Evolutionary conservation across 108 stramenopile species (phyloP).

Genomic region (Phaeodactylum tricornutum): DNA sequence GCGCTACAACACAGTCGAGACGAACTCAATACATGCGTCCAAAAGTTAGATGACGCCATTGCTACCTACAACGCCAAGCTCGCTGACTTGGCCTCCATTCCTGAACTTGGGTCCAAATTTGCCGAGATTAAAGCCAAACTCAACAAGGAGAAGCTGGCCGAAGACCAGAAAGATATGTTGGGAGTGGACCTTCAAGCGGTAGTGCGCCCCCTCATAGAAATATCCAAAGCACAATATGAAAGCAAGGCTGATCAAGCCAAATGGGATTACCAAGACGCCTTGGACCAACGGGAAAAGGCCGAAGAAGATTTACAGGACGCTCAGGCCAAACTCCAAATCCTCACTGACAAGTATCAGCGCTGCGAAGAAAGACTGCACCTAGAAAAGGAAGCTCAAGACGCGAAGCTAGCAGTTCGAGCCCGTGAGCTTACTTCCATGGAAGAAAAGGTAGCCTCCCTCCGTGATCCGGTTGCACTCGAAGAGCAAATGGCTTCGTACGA

Average conservation of each 20-base stretch:
- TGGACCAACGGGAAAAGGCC: conserved; percentile 36
- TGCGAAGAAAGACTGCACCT: conserved; percentile 33
- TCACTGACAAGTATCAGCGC: conserved; percentile 34
- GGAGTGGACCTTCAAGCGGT: conserved; percentile 32
- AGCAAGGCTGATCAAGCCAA: conserved; percentile 15
- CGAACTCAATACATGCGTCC: conserved; percentile 23
- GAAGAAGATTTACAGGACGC: conserved; percentile 38
- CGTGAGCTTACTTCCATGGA: conserved; percentile 54
- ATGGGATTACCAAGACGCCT: conserved; percentile 32
- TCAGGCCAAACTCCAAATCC: conserved; percentile 28
- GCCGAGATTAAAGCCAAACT: conserved; percentile 27
- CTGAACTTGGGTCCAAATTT: conserved; percentile 33
- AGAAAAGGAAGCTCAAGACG: conserved; percentile 43
- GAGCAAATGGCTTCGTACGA: conserved; percentile 46
- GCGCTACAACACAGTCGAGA: conserved; percentile 33
- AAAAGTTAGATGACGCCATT: conserved; percentile 36
- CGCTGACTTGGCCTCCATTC: conserved; percentile 36
- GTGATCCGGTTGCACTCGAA: conserved; percentile 66
- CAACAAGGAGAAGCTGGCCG: conserved; percentile 25
- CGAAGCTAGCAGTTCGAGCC: conserved; percentile 41
- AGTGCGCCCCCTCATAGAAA: conserved; percentile 25
- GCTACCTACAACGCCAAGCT: conserved; percentile 43
- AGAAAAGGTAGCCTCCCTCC: conserved; percentile 50
- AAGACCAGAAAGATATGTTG: conserved; percentile 26
- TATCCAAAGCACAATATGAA: conserved; percentile 22